Conservation (phyloP, 2,329 filamentous ascomycete species). For the Aspergillus persii region DNA sequence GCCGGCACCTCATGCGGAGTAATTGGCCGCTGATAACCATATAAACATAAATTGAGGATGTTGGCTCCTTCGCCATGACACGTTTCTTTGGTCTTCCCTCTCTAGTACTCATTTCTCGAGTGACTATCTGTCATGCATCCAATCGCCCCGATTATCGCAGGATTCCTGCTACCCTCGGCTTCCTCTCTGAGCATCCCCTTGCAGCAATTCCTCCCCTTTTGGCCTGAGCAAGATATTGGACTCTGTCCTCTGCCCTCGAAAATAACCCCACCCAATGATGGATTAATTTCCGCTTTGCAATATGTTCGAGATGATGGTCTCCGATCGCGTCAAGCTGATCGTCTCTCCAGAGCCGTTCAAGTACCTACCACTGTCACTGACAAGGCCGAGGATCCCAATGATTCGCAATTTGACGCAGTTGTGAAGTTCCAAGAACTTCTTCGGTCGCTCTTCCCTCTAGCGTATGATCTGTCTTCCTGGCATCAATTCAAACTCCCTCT, state of each 20-base stretch:
- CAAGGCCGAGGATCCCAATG: constrained; percentile 47
- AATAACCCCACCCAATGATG: constrained; percentile 26
- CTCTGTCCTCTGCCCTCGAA: constrained; percentile 32
- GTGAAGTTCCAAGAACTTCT: constrained; percentile 54
- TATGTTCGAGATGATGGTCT: constrained; percentile 31
- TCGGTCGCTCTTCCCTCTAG: constrained; percentile 50
- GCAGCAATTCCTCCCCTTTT: constrained; percentile 15
- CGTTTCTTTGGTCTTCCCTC: not conserved
- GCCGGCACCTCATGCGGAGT: not conserved
- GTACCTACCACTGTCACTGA: constrained; percentile 49
- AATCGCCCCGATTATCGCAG: constrained; percentile 3
- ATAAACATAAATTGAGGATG: not conserved
- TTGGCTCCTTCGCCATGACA: not conserved
- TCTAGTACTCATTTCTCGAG: not conserved
- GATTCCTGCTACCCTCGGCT: constrained; percentile 11
- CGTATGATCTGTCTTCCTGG: constrained; percentile 32
- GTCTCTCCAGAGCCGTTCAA: constrained; percentile 56
- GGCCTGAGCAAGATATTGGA: constrained; percentile 7
- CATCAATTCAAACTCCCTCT: not conserved
- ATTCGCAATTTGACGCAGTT: constrained; percentile 60
- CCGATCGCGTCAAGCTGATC: constrained; percentile 43
- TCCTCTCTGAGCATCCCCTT: constrained; percentile 24
- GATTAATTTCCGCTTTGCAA: constrained; percentile 25
- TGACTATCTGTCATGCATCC: not conserved
- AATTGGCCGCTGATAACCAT: not conserved